These are phyloP conservation scores for Macrocystidia cucumis DNA, from an alignment of 1,284 basidiomycete genomes.

Conservation along the genomic window DNA sequence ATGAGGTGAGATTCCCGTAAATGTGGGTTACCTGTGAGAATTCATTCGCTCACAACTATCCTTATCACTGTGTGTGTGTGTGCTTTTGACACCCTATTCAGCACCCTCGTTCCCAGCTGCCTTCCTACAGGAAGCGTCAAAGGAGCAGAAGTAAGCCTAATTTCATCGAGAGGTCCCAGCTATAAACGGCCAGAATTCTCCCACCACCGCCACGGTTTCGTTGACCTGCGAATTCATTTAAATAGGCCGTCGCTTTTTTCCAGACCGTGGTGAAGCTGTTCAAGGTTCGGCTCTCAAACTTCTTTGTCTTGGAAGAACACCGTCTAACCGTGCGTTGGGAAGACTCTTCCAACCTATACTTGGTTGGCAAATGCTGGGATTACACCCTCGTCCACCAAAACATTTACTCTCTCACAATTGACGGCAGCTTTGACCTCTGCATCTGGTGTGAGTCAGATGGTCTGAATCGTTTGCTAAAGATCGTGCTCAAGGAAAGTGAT, in stretches of 20 bases:
- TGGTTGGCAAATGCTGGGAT: conserved; percentile 70
- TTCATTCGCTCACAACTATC: not conserved
- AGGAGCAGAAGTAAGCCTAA: conserved; percentile 45
- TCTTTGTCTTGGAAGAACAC: not conserved
- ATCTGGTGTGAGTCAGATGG: conserved; percentile 31
- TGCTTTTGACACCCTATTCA: conserved; percentile 16
- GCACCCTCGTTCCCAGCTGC: conserved; percentile 55
- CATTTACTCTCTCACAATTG: conserved; percentile 52
- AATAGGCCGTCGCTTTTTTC: conserved; percentile 67
- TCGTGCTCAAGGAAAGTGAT: conserved; percentile 6
- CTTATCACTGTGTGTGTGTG: not conserved
- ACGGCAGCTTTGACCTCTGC: conserved; percentile 47
- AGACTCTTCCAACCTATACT: conserved; percentile 61
- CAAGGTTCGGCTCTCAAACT: conserved; percentile 30
- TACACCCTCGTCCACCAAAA: conserved; percentile 48
- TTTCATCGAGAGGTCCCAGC: too few relatives aligned
- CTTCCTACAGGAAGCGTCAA: conserved; percentile 46
- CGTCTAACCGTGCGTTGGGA: conserved; percentile 1
- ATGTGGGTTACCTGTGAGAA: too few relatives aligned
- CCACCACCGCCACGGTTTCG: conserved; percentile 1
- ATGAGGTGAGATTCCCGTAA: conserved; percentile 44
- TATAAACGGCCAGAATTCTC: not conserved
- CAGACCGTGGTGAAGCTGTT: conserved; percentile 57
- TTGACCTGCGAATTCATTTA: too few relatives aligned
- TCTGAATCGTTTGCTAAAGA: conserved; percentile 4